A percentile compares a stretch with the other conserved stretches of the same genome.
Evolutionary conservation across 2,329 filamentous ascomycete genomes (phyloP).

Genomic region (Botrytis galanthina): DNA sequence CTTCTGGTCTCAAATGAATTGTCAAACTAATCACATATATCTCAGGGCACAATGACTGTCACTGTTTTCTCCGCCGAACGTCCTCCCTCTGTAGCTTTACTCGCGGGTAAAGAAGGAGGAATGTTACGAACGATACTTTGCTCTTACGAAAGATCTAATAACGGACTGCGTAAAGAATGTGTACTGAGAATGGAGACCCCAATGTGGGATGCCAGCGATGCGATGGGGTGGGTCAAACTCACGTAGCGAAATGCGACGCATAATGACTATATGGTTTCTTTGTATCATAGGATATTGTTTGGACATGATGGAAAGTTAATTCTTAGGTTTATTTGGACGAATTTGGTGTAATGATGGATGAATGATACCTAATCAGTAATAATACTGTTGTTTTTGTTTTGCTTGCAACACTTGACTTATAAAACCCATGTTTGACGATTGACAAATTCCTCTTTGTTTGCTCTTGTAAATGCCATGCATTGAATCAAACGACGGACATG

Average conservation of each 20-base stretch:
- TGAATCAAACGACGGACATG: neutral
- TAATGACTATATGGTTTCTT: neutral
- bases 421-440: neutral
- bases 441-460: neutral
- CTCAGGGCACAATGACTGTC: conserved; percentile 29
- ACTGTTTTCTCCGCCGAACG: conserved; percentile 38
- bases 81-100: conserved; percentile 38
- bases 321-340: neutral
- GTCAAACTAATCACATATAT: neutral
- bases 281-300: neutral
- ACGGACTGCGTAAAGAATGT: conserved; percentile 25
- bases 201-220: conserved; percentile 18
- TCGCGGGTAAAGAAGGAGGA: conserved; percentile 39
- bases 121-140: conserved; percentile 39
- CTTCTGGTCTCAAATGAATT: neutral
- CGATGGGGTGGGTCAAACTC: conserved; percentile 20
- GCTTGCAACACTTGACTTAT: neutral
- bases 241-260: neutral
- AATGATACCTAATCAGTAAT: conserved; percentile 4
- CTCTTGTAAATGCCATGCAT: neutral
- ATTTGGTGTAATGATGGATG: neutral
- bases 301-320: neutral
- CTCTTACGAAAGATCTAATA: conserved; percentile 24
- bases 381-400: neutral
- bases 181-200: conserved; percentile 29